A percentile compares a stretch with the other conserved stretches of the same genome.
These are phyloP conservation scores for Marasmius sp. DNA, from an alignment of 1,284 basidiomycete genomes.

Conservation along the genomic window DNA sequence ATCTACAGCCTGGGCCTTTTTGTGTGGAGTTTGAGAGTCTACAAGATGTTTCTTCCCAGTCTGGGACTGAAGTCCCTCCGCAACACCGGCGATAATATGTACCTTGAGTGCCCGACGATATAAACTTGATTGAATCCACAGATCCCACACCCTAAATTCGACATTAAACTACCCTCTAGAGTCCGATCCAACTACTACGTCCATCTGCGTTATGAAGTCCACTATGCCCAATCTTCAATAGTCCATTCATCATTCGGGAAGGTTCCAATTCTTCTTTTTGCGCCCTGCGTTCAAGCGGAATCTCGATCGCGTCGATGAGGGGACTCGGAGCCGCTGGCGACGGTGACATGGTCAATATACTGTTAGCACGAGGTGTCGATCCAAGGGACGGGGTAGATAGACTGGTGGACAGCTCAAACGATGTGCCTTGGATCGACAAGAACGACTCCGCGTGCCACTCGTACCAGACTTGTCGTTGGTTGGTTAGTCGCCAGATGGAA, in stretches of 20 bases:
- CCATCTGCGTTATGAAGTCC: conserved; percentile 89
- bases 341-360: conserved; percentile 29
- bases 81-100: too few species aligned
- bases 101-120: too few species aligned
- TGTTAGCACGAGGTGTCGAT: conserved; percentile 8
- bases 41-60: too few species aligned
- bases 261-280: background rate
- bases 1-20: too few species aligned
- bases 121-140: too few species aligned
- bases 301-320: conserved; percentile 59
- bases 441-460: conserved; percentile 97
- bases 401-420: background rate
- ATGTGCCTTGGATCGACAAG: conserved; percentile 51
- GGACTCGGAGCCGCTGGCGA: conserved; percentile 56
- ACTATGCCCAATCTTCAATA: conserved; percentile 92
- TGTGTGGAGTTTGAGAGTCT: too few species aligned
- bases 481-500: conserved; percentile 92
- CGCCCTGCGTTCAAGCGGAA: conserved; percentile 19
- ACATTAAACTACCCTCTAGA: conserved; percentile 36
- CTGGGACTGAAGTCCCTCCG: too few species aligned
- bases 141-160: background rate
- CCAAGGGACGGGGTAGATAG: background rate
- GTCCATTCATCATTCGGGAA: conserved; percentile 16
- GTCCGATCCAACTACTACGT: conserved; percentile 88
- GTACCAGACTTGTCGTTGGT: conserved; percentile 92